Conservation (phyloP, 768 basidiomycete species). For the Sarcomyxa edulis region DNA sequence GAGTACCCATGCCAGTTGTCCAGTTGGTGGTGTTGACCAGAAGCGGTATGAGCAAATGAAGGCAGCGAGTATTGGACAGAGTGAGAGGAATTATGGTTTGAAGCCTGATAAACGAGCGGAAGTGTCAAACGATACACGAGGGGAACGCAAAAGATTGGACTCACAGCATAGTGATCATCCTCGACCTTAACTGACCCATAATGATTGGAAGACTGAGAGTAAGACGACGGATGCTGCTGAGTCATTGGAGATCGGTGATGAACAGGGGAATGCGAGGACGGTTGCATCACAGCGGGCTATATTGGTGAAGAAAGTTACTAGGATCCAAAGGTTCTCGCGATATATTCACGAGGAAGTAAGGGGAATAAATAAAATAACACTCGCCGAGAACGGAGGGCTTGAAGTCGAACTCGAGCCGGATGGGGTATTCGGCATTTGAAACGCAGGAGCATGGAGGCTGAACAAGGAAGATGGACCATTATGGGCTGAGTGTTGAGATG, state of each 20-base stretch:
- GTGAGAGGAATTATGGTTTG: slow-evolving; percentile 29
- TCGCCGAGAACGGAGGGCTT: slow-evolving; percentile 84
- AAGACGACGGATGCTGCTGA: slow-evolving; percentile 33
- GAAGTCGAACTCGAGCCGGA: slow-evolving; percentile 70
- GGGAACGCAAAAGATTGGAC: slow-evolving; percentile 15
- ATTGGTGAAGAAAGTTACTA: slow-evolving; percentile 43
- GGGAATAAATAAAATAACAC: slow-evolving; percentile 44
- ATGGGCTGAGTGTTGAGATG: slow-evolving; percentile 34
- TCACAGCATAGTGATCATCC: slow-evolving; percentile 55
- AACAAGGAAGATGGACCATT: slow-evolving; percentile 42
- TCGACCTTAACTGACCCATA: slow-evolving; percentile 62
- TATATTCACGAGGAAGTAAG: slow-evolving; percentile 18
- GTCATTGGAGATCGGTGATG: slow-evolving; percentile 40
- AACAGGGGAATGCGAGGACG: slow-evolving; percentile 42
- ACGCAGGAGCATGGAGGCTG: slow-evolving; percentile 50
- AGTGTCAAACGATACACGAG: slow-evolving; percentile 2
- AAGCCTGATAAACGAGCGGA: slow-evolving; percentile 12
- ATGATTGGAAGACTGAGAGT: slow-evolving; percentile 37
- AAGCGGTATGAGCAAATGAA: slow-evolving; percentile 40
- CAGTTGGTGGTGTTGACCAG: slow-evolving; percentile 40
- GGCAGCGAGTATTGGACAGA: slow-evolving; percentile 41
- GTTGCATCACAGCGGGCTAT: slow-evolving; percentile 68
- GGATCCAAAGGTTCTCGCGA: slow-evolving; percentile 41
- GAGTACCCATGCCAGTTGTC: slow-evolving; percentile 64
- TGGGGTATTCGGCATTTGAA: slow-evolving; percentile 66